A percentile compares a stretch with the other conserved stretches of the same genome.
These are phyloP conservation scores for Exophiala sideris DNA, from an alignment of 2,329 filamentous ascomycete species.

Conservation along the genomic window DNA sequence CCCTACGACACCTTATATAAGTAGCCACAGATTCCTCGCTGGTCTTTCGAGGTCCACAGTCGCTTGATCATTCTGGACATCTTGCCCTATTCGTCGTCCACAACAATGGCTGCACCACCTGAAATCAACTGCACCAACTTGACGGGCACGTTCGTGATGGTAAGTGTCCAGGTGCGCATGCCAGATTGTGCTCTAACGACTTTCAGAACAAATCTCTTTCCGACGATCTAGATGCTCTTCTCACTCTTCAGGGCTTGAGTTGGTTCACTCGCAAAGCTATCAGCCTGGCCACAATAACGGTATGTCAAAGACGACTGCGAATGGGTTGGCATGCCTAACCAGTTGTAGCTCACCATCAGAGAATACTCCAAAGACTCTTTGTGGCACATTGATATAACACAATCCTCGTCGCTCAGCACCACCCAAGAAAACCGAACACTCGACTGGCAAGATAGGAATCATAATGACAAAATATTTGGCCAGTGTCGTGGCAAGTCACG, in stretches of 20 bases:
- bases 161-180: slow-evolving; percentile 40
- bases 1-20: too few relatives aligned
- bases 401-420: slow-evolving; percentile 34
- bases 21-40: not conserved
- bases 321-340: slow-evolving; percentile 53
- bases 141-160: slow-evolving; percentile 67
- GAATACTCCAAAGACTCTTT: slow-evolving; percentile 46
- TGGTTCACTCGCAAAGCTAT: slow-evolving; percentile 73
- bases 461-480: slow-evolving; percentile 79
- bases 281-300: slow-evolving; percentile 59
- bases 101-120: slow-evolving; percentile 67
- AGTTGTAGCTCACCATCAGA: slow-evolving; percentile 32
- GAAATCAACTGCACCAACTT: slow-evolving; percentile 66
- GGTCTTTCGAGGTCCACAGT: not conserved
- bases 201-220: slow-evolving; percentile 71
- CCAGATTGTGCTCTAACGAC: not conserved
- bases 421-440: slow-evolving; percentile 58
- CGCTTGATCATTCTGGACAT: too few relatives aligned
- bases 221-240: slow-evolving; percentile 63
- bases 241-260: slow-evolving; percentile 63
- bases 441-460: slow-evolving; percentile 60
- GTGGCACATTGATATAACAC: slow-evolving; percentile 67
- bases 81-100: not conserved
- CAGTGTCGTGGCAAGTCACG: slow-evolving; percentile 59
- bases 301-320: slow-evolving; percentile 47